These are phyloP conservation scores for Suillus spraguei DNA, from an alignment of 768 basidiomycete genomes.

Conservation along the genomic window DNA sequence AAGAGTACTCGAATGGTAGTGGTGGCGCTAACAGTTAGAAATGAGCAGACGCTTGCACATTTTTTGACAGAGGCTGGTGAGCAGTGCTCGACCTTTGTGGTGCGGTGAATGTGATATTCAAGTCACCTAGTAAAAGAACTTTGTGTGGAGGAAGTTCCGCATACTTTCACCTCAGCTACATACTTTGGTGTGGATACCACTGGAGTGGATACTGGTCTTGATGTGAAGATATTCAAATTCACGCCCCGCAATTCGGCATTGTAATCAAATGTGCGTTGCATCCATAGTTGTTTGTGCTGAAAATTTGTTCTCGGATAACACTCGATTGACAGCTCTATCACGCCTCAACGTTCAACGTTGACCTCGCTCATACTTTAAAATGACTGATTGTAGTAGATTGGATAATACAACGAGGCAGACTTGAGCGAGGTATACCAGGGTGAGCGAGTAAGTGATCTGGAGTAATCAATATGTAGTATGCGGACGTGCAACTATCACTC, in stretches of 20 bases:
- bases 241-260: slow-evolving; percentile 13
- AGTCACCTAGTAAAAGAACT: slow-evolving; percentile 24
- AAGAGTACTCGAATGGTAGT: slow-evolving; percentile 22
- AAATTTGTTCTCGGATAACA: neutral
- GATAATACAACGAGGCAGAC: neutral
- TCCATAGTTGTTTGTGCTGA: neutral
- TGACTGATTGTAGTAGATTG: neutral
- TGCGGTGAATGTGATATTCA: slow-evolving; percentile 6
- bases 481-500: neutral
- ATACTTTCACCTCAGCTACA: slow-evolving; percentile 13
- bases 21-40: slow-evolving; percentile 54
- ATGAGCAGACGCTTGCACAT: slow-evolving; percentile 48
- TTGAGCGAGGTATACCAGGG: neutral
- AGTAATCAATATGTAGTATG: neutral
- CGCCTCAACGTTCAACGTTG: neutral
- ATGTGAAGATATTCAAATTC: slow-evolving; percentile 50
- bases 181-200: slow-evolving; percentile 27
- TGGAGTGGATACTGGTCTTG: slow-evolving; percentile 35
- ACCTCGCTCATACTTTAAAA: neutral
- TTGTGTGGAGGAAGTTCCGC: slow-evolving; percentile 30
- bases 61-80: slow-evolving; percentile 45
- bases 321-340: neutral
- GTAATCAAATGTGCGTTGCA: neutral
- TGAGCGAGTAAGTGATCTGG: neutral
- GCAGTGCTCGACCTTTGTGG: slow-evolving; percentile 2